A percentile compares a stretch with the other conserved stretches of the same genome.
Evolutionary conservation across 345 rosid species (phyloP).

Genomic region (Eucalyptus cloeziana): DNA sequence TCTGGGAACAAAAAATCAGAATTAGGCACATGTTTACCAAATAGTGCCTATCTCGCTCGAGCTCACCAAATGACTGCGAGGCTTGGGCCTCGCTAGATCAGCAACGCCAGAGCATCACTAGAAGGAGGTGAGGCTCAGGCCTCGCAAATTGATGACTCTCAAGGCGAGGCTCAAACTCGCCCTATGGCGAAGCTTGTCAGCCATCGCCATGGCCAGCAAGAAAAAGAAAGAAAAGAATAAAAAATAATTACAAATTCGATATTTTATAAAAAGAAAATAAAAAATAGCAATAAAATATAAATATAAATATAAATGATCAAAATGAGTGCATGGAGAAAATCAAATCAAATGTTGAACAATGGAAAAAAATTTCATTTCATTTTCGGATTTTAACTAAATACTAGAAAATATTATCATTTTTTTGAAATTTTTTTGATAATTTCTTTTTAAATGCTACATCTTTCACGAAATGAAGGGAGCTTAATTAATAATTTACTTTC

Average conservation of each 20-base stretch:
- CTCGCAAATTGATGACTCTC: fast-evolving
- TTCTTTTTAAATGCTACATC: not conserved
- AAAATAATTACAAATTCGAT: too few relatives aligned
- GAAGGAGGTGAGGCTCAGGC: fast-evolving
- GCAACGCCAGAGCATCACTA: fast-evolving
- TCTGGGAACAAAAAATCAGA: too few relatives aligned
- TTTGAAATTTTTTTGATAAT: too few relatives aligned
- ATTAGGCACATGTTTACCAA: too few relatives aligned
- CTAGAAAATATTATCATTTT: too few relatives aligned
- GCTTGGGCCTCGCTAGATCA: fast-evolving
- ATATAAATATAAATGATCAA: too few relatives aligned
- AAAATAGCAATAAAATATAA: too few relatives aligned
- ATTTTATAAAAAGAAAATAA: too few relatives aligned
- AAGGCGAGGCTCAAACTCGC: fast-evolving
- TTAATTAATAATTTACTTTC: not conserved
- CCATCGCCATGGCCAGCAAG: fast-evolving
- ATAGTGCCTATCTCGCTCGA: fast-evolving
- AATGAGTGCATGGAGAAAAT: fast-evolving
- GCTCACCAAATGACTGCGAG: fast-evolving
- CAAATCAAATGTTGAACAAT: fast-evolving
- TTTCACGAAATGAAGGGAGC: fast-evolving
- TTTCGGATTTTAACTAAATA: too few relatives aligned
- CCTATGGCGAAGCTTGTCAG: fast-evolving
- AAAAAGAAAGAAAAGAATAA: fast-evolving
- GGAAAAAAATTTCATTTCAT: too few relatives aligned